Conservation (phyloP, 1,284 basidiomycete species). For the Pascua guehoae region DNA sequence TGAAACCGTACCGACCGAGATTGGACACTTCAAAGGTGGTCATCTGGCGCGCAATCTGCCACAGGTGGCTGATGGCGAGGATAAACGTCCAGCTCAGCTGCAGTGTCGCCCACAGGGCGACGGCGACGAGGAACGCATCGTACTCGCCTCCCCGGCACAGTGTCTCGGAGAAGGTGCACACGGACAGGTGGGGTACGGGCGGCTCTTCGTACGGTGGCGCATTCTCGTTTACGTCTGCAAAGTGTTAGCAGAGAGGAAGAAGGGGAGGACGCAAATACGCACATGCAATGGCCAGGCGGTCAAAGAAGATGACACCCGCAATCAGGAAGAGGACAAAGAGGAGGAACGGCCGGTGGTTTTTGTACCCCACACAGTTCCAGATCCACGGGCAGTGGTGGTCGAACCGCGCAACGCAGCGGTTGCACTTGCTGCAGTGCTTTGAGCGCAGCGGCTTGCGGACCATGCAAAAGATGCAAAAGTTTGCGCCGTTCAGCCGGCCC, state of each 20-base stretch:
- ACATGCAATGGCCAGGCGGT: conserved; percentile 79
- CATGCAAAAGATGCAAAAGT: conserved; percentile 95
- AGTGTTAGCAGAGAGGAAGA: background rate
- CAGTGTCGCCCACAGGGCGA: conserved; percentile 77
- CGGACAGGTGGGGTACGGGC: conserved; percentile 51
- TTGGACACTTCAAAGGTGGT: conserved; percentile 96
- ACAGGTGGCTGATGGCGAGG: conserved; percentile 77
- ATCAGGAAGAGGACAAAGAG: conserved; percentile 83
- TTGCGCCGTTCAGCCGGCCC: conserved; percentile 86
- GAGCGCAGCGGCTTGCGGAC: conserved; percentile 84
- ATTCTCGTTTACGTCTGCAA: conserved; percentile 46
- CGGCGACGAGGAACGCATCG: conserved; percentile 80
- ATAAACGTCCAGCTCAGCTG: conserved; percentile 91
- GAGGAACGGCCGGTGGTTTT: conserved; percentile 93
- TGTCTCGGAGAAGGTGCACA: conserved; percentile 64
- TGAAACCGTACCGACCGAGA: conserved; percentile 89
- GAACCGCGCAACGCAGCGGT: conserved; percentile 80
- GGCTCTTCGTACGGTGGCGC: conserved; percentile 49
- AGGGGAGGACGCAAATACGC: conserved; percentile 40
- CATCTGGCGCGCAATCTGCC: conserved; percentile 91
- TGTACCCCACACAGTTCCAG: conserved; percentile 97
- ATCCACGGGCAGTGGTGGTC: conserved; percentile 99
- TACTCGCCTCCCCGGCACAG: conserved; percentile 62
- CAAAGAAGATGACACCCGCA: conserved; percentile 71
- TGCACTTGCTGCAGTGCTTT: conserved; percentile 91